Evolutionary conservation across 2,329 filamentous ascomycete genomes (phyloP), one percentile per base, ranked within the genome.

Genomic region (Xylariomycetidae sp.): DNA sequence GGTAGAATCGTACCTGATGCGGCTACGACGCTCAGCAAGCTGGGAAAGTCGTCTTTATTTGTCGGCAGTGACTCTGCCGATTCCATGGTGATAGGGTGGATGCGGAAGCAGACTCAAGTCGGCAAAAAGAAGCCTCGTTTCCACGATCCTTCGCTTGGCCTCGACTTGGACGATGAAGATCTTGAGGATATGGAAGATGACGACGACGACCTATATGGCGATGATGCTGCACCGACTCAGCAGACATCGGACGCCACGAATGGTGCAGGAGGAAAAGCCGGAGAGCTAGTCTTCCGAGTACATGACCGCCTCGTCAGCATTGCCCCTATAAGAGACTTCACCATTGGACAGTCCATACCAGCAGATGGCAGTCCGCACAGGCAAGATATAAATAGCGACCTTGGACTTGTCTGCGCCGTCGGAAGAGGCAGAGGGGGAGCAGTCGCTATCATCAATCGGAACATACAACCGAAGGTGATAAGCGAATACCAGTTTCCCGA

Each of bases 51-150:
- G 9, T 70, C 73, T 13, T 56, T 97, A 19, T 98, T 98, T 53
- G 62, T 94, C 16, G 92, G 90, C 10, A 94, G 87, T 50, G 87
- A 94, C 53, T 77, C 82, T 35, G 75, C 80, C 7, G 86, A 97
- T 46, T 94, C 90, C 0, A 58, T 86, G 2, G 70, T 98, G 4
- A 57, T 98, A 16, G 82, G 85, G 15, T 96, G 88, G 83, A 79
- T 76, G 23, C 74, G 76, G 42, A 83, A 82, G 46, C 73, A 80
- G 34, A 63, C 66, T 9, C 74, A 79, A 40, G 48, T 68, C 3
- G 74, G 74, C 31, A 81, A 80, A 48, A 83, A 77, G 45, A 80
- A 80, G 46, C 70, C 74, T 16, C 74, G 80, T 26, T 57, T 74
- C 6, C 51, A 74, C 4, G 80, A 82, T 30, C 64, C 75, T 4